A percentile compares a stretch with the other conserved stretches of the same genome.
Conservation (phyloP, 208 protist species). For the Trypanosomatidae sp. region DNA sequence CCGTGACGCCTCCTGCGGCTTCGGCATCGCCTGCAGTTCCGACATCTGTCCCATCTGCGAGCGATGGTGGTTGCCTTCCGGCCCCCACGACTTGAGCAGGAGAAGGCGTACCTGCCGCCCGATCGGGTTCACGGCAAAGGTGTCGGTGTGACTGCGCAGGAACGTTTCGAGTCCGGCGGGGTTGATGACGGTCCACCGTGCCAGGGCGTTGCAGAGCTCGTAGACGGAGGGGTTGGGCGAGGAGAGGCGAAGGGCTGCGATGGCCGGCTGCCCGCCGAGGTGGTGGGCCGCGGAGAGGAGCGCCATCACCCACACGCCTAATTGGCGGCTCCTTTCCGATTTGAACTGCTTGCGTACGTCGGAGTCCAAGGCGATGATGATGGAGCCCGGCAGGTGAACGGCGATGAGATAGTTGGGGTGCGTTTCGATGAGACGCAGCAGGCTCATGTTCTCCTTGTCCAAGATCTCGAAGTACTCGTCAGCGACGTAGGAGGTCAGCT, state of each 20-base stretch:
- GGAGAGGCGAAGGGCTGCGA: slow-evolving; percentile 14
- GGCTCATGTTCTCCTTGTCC: slow-evolving; percentile 25
- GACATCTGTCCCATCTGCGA: too few relatives aligned
- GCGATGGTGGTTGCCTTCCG: too few relatives aligned
- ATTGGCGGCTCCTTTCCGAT: slow-evolving; percentile 12
- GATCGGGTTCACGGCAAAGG: background rate
- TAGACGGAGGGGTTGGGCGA: slow-evolving; percentile 5
- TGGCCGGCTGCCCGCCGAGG: slow-evolving; percentile 16
- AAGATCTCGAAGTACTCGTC: slow-evolving; percentile 65
- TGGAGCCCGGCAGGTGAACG: slow-evolving; percentile 34
- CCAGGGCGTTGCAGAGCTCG: slow-evolving; percentile 14
- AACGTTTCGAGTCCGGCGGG: slow-evolving; percentile 1
- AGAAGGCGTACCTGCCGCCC: slow-evolving; percentile 3
- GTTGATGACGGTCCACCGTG: slow-evolving; percentile 1
- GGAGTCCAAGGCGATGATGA: slow-evolving; percentile 30
- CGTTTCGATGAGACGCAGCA: slow-evolving; percentile 25
- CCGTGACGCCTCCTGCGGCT: too few relatives aligned
- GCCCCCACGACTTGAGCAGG: too few relatives aligned
- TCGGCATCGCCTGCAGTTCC: too few relatives aligned
- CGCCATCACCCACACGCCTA: slow-evolving; percentile 36
- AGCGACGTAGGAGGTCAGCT: slow-evolving; percentile 44
- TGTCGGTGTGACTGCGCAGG: background rate
- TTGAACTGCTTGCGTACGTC: slow-evolving; percentile 23
- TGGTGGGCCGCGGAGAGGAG: slow-evolving; percentile 39
- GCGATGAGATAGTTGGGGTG: slow-evolving; percentile 21